These are phyloP conservation scores for Claviceps maximensis DNA, from an alignment of 2,329 filamentous ascomycete species.

Conservation along the genomic window DNA sequence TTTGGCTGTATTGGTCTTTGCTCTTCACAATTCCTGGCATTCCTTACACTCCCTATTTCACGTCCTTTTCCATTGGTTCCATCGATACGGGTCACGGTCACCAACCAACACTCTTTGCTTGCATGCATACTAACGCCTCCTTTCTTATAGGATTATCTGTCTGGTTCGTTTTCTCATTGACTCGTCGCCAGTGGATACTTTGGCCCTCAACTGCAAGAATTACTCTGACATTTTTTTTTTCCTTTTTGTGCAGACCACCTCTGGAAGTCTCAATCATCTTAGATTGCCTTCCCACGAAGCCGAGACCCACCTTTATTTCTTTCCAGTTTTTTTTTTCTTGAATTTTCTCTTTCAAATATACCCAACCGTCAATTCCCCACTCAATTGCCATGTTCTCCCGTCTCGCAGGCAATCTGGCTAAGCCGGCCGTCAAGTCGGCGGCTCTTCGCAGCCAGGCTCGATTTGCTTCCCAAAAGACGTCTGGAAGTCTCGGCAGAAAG, in stretches of 20 bases:
- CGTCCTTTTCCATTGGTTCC: not conserved
- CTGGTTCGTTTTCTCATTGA: constrained; percentile 40
- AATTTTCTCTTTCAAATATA: not conserved
- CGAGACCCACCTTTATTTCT: not conserved
- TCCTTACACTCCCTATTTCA: not conserved
- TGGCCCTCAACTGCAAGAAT: constrained; percentile 14
- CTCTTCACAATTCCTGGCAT: not conserved
- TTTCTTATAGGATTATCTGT: constrained; percentile 54
- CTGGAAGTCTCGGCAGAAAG: constrained; percentile 55
- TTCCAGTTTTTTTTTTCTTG: not conserved
- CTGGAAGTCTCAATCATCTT: constrained; percentile 27
- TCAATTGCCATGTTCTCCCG: constrained; percentile 45
- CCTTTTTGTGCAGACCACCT: constrained; percentile 22
- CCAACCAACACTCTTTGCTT: not conserved
- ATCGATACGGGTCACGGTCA: not conserved
- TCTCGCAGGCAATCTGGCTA: constrained; percentile 38
- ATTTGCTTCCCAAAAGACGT: constrained; percentile 24
- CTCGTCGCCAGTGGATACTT: constrained; percentile 24
- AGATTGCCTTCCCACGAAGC: constrained; percentile 4
- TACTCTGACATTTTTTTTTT: constrained; percentile 1
- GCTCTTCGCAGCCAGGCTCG: constrained; percentile 26
- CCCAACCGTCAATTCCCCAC: not conserved
- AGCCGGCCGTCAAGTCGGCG: constrained; percentile 35
- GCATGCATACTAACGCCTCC: constrained; percentile 26
- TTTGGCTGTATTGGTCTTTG: not conserved